phyloP scores from a whole-genome alignment of 495 filamentous ascomycete species.

The Annulohypoxylon stygium region DNA sequence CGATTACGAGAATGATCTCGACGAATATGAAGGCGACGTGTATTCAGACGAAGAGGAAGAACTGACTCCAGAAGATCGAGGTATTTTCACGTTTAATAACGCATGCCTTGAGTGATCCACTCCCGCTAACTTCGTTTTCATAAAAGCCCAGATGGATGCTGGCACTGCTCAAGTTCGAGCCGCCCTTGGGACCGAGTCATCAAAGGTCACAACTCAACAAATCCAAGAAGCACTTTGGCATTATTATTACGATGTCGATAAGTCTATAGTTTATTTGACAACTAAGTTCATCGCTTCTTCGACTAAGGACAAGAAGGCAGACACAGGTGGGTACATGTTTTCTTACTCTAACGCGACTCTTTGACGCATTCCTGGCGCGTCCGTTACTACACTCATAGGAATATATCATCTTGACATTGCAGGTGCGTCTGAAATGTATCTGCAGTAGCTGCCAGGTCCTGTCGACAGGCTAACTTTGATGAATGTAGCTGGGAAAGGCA shows the following conservation, averaged over 20 bases:
- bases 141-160: constrained; percentile 62
- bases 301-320: constrained; percentile 55
- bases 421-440: constrained; percentile 37
- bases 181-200: constrained; percentile 64
- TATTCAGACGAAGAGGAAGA: constrained; percentile 62
- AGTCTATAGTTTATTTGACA: constrained; percentile 81
- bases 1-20: constrained; percentile 71
- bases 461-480: constrained; percentile 33
- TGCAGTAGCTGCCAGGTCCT: constrained; percentile 22
- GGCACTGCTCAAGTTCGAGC: constrained; percentile 69
- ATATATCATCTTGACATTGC: constrained; percentile 20
- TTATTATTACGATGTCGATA: constrained; percentile 93
- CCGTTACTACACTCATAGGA: constrained; percentile 30
- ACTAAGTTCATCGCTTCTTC: constrained; percentile 67
- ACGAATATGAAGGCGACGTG: constrained; percentile 70
- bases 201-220: constrained; percentile 72
- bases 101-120: not conserved
- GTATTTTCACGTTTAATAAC: constrained; percentile 49
- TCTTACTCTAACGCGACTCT: constrained; percentile 28
- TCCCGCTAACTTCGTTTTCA: constrained; percentile 21
- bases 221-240: constrained; percentile 94
- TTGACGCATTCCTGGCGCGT: constrained; percentile 6
- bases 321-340: constrained; percentile 65
- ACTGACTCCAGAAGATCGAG: constrained; percentile 71
- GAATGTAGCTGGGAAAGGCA: constrained; percentile 40